Evolutionary conservation across 805 yeast species (phyloP).

Genomic region (Kuraishia piskuri): DNA sequence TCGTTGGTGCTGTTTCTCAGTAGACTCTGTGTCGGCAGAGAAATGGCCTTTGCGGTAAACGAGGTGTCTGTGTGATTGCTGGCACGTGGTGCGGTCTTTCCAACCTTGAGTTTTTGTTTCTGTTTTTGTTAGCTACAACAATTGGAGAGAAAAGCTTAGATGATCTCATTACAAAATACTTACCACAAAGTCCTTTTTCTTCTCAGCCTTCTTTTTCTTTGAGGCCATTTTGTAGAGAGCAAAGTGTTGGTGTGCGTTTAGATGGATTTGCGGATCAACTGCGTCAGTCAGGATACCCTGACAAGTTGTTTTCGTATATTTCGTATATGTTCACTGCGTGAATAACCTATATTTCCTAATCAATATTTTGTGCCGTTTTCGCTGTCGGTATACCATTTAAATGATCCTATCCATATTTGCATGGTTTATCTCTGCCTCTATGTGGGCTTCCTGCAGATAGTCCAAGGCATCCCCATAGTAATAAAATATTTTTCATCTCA

Average conservation of each 20-base stretch:
- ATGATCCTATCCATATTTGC: too few species aligned
- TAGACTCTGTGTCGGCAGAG: conserved; percentile 28
- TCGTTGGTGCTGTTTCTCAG: conserved; percentile 8
- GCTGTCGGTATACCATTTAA: too few species aligned
- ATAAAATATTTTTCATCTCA: not conserved
- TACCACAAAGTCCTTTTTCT: conserved; percentile 59
- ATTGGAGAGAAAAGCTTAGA: not conserved
- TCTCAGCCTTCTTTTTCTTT: conserved; percentile 50
- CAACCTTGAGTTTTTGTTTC: conserved; percentile 79
- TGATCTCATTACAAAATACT: conserved; percentile 5
- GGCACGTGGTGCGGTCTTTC: conserved; percentile 67
- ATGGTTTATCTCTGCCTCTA: too few species aligned
- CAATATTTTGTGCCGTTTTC: too few species aligned
- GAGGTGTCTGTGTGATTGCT: conserved; percentile 80
- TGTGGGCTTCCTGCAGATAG: too few species aligned
- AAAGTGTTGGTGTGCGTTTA: not conserved
- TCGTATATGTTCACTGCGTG: too few species aligned
- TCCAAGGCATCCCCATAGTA: not conserved
- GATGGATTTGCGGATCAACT: not conserved
- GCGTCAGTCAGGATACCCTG: too few species aligned
- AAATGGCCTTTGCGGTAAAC: conserved; percentile 57
- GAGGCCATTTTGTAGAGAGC: conserved; percentile 31
- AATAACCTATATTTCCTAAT: too few species aligned
- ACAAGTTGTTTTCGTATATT: too few species aligned
- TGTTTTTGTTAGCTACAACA: conserved; percentile 23